Base-by-base conservation (phyloP, 2,329 filamentous ascomycete genomes). In the Xylariaceae sp. region DNA sequence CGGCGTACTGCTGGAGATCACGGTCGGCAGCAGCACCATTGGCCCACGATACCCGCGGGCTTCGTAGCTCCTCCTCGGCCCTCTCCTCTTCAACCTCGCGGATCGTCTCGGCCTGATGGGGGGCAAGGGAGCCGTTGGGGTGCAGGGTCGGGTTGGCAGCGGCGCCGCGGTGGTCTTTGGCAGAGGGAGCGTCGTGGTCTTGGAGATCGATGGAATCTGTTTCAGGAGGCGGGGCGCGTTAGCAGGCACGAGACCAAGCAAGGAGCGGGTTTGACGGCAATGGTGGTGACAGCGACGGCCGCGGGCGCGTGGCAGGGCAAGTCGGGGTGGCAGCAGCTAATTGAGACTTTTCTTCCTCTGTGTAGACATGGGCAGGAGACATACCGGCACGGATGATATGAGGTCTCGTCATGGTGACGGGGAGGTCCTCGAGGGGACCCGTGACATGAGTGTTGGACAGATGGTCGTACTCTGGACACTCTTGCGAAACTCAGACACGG, bases 121-220 rank as follows among this genome's bases (percentile, higher is more conserved):
- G 85, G 59, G 86, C 88, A 65, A 88, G 75, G 14, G 64, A 62
- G 43, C 71, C 66, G 66, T 68, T 64, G 59, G 80, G 71, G 63
- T 66, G 63, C 10, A 34, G 3, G 43, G 28, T 51, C 56, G 79
- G 56, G 73, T 81, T 63, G 78, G 72, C 53, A 75, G 78, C 53
- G 58, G 77, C 73, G 60, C 76, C 81, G 60, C 80, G 76, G 71
- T 96, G 91, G 68, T 92, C 88, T 75, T 96, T 82, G 38, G 93
- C 90, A 42, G 92, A 94, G 33, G 91, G 90, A 53, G 87, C 79
- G 66, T 86, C 77, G 66, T 85, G 88, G 73, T 90, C 84, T 80
- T 97, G 94, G 47, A 97, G 84, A 75, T 97, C 94, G 73, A 97
- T 88, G 57, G 93, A 95, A 76, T 97, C 93, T 96, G 72, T 55